Evolutionary conservation across 2,329 filamentous ascomycete genomes (phyloP).

Genomic region (Pseudogymnoascus sp.): DNA sequence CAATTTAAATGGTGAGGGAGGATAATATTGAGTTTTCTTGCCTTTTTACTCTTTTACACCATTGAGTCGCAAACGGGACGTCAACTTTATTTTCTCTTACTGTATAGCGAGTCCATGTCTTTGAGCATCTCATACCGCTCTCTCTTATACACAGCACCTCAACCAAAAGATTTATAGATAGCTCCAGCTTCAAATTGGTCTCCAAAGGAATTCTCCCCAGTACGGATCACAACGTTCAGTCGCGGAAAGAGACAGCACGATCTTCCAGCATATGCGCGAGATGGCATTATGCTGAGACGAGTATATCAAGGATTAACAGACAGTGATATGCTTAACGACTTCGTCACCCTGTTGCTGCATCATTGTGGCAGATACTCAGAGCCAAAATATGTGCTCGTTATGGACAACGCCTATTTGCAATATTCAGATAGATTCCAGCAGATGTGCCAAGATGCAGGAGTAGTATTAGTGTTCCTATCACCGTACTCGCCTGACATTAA

Average conservation of each 20-base stretch:
- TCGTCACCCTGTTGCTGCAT: conserved; percentile 26
- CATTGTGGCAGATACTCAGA: conserved; percentile 25
- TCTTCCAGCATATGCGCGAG: conserved; percentile 28
- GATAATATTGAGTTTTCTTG: too few species aligned
- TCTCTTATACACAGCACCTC: too few species aligned
- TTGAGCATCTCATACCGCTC: too few species aligned
- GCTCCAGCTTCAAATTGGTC: too few species aligned
- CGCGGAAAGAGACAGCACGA: conserved; percentile 11
- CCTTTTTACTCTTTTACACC: too few species aligned
- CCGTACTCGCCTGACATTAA: conserved; percentile 32
- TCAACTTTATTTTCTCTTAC: too few species aligned
- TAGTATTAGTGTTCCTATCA: conserved; percentile 29
- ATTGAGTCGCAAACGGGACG: too few species aligned
- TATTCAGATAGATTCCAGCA: conserved; percentile 24
- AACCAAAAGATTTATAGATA: too few species aligned
- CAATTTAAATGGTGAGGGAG: too few species aligned
- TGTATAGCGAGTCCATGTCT: too few species aligned
- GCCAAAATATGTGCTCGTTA: conserved; percentile 28
- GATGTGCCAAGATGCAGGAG: conserved; percentile 27
- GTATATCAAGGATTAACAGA: conserved; percentile 28
- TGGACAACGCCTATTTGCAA: conserved; percentile 28
- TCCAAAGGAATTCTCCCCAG: conserved; percentile 17
- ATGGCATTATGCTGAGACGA: conserved; percentile 25
- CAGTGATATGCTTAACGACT: conserved; percentile 26
- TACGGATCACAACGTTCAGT: neutral